Base-by-base conservation (phyloP, 1,139 yeast genomes). In the Blastobotrys malaysiensis region DNA sequence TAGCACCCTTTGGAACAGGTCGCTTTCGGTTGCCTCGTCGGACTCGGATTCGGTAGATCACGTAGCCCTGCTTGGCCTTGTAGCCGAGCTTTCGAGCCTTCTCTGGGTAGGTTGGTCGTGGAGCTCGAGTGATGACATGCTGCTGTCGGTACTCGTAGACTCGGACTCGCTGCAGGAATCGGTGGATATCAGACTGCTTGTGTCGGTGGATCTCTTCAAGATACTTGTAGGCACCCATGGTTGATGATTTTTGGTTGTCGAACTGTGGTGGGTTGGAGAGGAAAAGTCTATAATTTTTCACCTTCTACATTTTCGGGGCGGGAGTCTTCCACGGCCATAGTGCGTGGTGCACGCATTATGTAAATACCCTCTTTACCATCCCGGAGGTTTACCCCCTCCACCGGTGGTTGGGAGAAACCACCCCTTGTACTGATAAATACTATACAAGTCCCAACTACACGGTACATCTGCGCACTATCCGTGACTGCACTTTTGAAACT, bases 11-110 rank as follows among this genome's bases (percentile, higher is more conserved):
- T 82, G 95, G 91, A 73, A 87, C 98, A 73, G 97, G 98, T 83
- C 97, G 89, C 97, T 93, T 93, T 86, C 99, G 91, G 84, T 95
- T 93, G 84, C 99, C 99, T 83, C 99, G 89, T 84, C 98, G 90
- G 73, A 93, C 99, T 82, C 99, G 90, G 78, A 91, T 81, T 81
- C 99, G 88, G 96, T 81, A 93, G 84, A 93, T 83, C 68, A 88
- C 97, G 77, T 88, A 93, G 71, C 99, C 99, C 83, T 93, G 99
- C 87, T 93, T 93, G 80, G 99, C 99, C 87, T 93, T 93, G 97
- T 93, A 93, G 69, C 99, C 99, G 75, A 93, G 86, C 81, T 96
- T 89, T 86, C 98, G 93, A 72, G 99, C 99, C 93, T 93, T 93
- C 82, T 93, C 99, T 78, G 99, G 99, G 82, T 98, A 91, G 70